Base-by-base conservation (phyloP, 495 filamentous ascomycete genomes). In the Neurospora intermedia region DNA sequence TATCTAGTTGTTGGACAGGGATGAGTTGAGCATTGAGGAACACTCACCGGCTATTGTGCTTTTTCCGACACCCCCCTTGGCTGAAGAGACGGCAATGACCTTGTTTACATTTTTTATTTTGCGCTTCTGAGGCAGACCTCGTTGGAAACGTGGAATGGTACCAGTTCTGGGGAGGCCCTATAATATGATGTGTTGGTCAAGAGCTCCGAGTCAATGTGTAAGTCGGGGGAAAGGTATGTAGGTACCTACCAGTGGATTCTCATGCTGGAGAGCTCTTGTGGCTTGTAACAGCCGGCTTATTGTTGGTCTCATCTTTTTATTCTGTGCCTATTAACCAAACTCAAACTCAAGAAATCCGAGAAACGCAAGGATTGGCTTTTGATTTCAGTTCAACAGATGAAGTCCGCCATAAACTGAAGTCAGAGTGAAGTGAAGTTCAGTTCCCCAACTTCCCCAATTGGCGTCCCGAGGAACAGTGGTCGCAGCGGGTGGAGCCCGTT, bases 51-150 rank as follows among this genome's bases (percentile, higher is more conserved):
- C 92, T 41, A 99, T 90, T 18, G 96, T 99, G 62, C 91, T 94
- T 79, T 99, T 99, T 1, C 96, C 96, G 1, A 99, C 96, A 43
- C 96, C 96, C 11, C 96, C 96, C 77, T 99, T 99, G 7, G 96
- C 96, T 0, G 94, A 97, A 43, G 93, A 97, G 20, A 99, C 91
- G 41, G 93, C 95, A 72, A 99, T 87, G 20, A 97, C 88, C 77
- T 98, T 96, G 76, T 87, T 86, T 69, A 98, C 94, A 79, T 91
- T 88, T 20, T 87, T 87, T 75, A 99, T 94, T 78, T 85, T 87
- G 70, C 93, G 89, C 76, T 92, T 91, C 73, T 91, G 84, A 3
- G 96, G 96, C 10, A 98, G 87, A 35, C 94, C 93, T 75, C 94
- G 89, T 74, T 94, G 93, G 85, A 92, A 90, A 59, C 93, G 90